Conservation (phyloP, 257 asterid genomes). For the Nicotiana otophora region DNA sequence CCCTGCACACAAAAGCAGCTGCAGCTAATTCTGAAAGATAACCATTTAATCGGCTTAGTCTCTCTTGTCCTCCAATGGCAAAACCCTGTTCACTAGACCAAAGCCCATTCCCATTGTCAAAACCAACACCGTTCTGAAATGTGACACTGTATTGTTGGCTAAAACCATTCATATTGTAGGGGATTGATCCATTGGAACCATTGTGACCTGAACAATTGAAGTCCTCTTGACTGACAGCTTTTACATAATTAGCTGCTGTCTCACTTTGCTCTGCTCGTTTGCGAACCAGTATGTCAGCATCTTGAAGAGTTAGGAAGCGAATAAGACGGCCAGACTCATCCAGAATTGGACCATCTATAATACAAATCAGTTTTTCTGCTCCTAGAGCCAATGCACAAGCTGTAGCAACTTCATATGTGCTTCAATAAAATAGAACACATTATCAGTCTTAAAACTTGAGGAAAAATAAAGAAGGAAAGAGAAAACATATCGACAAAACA, state of each 20-base stretch:
- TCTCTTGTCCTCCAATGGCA: conserved; percentile 94
- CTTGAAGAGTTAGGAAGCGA: conserved; percentile 75
- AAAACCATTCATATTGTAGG: conserved; percentile 35
- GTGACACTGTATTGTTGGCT: conserved; percentile 38
- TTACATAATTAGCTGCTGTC: conserved; percentile 81
- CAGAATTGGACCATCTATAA: conserved; percentile 85
- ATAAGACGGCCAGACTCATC: conserved; percentile 73
- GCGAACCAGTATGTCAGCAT: conserved; percentile 74
- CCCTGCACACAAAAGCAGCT: conserved; percentile 97
- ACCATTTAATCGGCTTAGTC: conserved; percentile 70
- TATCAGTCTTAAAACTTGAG: neutral
- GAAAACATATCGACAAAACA: neutral
- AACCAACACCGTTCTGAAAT: conserved; percentile 96
- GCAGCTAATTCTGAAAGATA: conserved; percentile 92
- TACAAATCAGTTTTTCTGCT: conserved; percentile 82
- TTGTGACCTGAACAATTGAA: conserved; percentile 24
- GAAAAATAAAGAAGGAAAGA: neutral
- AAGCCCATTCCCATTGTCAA: conserved; percentile 80
- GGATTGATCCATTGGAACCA: conserved; percentile 28
- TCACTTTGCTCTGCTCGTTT: conserved; percentile 79
- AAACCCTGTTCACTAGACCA: conserved; percentile 90
- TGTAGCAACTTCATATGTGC: conserved; percentile 96
- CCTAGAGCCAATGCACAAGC: conserved; percentile 96
- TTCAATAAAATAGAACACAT: conserved; percentile 22
- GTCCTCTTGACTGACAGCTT: conserved; percentile 68